Conservation (phyloP, 2,329 filamentous ascomycete genomes). For the Microcyclospora tardicrescens region DNA sequence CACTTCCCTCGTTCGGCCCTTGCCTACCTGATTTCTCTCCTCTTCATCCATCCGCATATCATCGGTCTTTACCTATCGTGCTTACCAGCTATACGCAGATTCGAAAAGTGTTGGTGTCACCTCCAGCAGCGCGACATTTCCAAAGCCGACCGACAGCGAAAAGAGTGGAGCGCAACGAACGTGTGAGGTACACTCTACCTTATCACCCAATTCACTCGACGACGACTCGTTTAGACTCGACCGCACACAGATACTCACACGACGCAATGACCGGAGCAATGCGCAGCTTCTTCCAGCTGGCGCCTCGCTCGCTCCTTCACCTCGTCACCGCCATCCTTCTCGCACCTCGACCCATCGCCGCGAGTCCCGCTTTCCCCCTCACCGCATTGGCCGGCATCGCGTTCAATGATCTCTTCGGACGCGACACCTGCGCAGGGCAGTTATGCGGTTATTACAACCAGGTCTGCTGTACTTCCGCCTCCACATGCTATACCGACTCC, state of each 20-base stretch:
- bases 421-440: conserved; percentile 30
- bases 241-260: conserved; percentile 5
- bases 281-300: conserved; percentile 11
- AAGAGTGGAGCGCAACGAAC: too few relatives aligned
- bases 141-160: too few relatives aligned
- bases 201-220: too few relatives aligned
- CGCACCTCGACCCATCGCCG: conserved; percentile 12
- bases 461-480: conserved; percentile 35
- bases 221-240: background rate
- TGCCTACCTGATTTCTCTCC: too few relatives aligned
- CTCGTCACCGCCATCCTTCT: conserved; percentile 19
- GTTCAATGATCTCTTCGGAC: conserved; percentile 23
- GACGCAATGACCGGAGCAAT: conserved; percentile 6
- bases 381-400: conserved; percentile 17
- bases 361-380: conserved; percentile 15
- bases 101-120: too few relatives aligned
- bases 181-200: too few relatives aligned
- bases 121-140: too few relatives aligned
- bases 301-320: conserved; percentile 14
- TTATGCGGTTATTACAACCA: conserved; percentile 40
- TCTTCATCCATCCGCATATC: too few relatives aligned
- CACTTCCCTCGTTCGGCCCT: too few relatives aligned
- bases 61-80: too few relatives aligned
- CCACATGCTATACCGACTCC: conserved; percentile 38
- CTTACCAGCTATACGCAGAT: too few relatives aligned